These are phyloP conservation scores for Decorospora gaudefroyi DNA, from an alignment of 2,329 filamentous ascomycete genomes.

Conservation along the genomic window DNA sequence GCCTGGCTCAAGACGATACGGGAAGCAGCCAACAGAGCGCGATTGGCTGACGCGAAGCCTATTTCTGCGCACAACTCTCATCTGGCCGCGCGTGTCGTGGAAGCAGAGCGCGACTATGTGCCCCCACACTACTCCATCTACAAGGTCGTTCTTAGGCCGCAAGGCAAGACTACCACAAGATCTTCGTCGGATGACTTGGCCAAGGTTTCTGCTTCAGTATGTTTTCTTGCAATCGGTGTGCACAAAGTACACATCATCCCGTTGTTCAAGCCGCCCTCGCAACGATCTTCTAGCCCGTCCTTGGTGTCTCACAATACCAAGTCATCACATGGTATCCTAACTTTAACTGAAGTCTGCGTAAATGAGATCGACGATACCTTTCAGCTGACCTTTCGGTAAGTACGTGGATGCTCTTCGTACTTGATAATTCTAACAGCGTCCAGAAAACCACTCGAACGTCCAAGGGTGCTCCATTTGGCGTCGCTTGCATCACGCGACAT, in stretches of 20 bases:
- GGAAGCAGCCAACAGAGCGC: conserved; percentile 61
- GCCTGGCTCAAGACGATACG: conserved; percentile 67
- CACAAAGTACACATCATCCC: conserved; percentile 72
- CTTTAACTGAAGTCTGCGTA: conserved; percentile 63
- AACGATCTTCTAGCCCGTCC: conserved; percentile 60
- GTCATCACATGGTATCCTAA: conserved; percentile 66
- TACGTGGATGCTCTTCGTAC: not conserved
- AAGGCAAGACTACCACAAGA: conserved; percentile 59
- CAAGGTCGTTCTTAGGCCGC: conserved; percentile 67
- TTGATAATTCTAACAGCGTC: conserved; percentile 10
- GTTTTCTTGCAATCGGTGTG: conserved; percentile 69
- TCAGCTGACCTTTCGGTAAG: conserved; percentile 65
- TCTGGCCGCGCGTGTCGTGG: conserved; percentile 65
- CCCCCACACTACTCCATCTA: conserved; percentile 69
- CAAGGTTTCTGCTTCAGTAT: conserved; percentile 67
- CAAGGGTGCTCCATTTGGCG: conserved; percentile 63
- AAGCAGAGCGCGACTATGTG: conserved; percentile 70
- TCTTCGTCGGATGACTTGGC: conserved; percentile 69
- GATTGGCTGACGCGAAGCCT: conserved; percentile 56
- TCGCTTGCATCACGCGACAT: conserved; percentile 68
- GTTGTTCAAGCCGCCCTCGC: conserved; percentile 61
- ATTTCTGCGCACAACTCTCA: conserved; percentile 65
- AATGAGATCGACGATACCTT: conserved; percentile 68
- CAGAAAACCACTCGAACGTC: conserved; percentile 60
- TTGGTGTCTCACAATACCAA: conserved; percentile 56